Conservation (phyloP, 768 basidiomycete genomes). For the Tricholoma matsutake region DNA sequence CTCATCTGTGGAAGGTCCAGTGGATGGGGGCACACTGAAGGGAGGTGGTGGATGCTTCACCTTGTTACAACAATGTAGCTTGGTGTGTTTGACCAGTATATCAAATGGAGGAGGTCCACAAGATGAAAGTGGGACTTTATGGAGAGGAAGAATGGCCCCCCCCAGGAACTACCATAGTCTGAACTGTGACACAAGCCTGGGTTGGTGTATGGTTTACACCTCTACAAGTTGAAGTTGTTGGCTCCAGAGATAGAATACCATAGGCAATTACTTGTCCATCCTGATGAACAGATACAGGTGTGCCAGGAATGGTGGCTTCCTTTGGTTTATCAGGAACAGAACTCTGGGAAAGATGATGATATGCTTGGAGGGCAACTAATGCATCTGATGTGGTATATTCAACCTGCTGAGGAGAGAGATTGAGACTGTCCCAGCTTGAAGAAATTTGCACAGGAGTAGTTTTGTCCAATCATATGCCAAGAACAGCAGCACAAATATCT, state of each 20-base stretch:
- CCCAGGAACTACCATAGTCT: background rate
- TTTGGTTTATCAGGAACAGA: background rate
- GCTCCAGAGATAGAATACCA: background rate
- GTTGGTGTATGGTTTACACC: background rate
- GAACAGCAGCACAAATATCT: background rate
- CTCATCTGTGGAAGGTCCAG: background rate
- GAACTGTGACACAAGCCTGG: background rate
- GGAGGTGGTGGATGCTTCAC: background rate
- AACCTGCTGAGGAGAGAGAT: background rate
- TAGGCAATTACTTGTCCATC: background rate
- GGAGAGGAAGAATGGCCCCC: background rate
- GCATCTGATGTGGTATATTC: background rate
- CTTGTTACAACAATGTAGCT: background rate
- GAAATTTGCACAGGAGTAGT: background rate
- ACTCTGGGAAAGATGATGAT: background rate
- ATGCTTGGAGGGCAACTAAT: background rate
- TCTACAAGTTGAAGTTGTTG: background rate
- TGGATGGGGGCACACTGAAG: background rate
- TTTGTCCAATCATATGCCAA: background rate
- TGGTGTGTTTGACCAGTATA: background rate
- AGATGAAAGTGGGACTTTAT: background rate
- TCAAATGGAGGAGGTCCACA: too few species aligned
- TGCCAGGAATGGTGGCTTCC: background rate
- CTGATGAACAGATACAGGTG: background rate
- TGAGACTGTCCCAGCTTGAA: background rate